These are phyloP conservation scores for Pichia sp. DNA, from an alignment of 1,139 yeast genomes.

Conservation along the genomic window DNA sequence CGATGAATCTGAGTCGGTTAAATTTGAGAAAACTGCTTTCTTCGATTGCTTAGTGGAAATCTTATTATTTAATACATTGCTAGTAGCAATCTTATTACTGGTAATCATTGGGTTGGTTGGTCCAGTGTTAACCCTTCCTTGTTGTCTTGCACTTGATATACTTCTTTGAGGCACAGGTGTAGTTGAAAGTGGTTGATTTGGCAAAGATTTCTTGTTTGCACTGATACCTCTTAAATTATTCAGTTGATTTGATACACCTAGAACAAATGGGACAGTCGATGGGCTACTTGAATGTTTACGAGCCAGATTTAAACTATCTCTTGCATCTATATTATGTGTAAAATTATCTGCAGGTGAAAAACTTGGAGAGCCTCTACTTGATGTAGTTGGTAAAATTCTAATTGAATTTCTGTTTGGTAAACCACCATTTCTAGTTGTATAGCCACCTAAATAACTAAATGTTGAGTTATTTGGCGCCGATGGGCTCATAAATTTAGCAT, in stretches of 20 bases:
- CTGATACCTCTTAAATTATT: slow-evolving; percentile 8
- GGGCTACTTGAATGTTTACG: slow-evolving; percentile 6
- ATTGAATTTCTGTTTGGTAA: background rate
- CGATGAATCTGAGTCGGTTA: slow-evolving; percentile 2
- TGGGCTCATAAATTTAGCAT: slow-evolving; percentile 12
- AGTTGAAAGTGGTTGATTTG: background rate
- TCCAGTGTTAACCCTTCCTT: background rate
- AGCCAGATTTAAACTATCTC: background rate
- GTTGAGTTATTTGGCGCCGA: background rate
- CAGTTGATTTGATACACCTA: background rate
- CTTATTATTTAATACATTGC: background rate
- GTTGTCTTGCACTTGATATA: background rate
- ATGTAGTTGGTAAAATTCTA: background rate
- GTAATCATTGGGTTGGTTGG: slow-evolving; percentile 5
- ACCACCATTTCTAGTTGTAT: slow-evolving; percentile 1
- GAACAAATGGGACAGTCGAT: background rate
- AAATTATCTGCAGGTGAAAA: background rate
- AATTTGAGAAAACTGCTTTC: slow-evolving; percentile 3
- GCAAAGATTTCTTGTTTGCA: background rate
- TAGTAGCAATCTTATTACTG: background rate
- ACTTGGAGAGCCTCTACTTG: slow-evolving; percentile 6
- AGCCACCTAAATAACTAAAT: background rate
- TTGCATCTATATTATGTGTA: background rate
- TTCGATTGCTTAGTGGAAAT: background rate
- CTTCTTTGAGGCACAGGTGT: background rate